Base-by-base conservation (phyloP, 169 alveolate genomes). In the Cryptosporidium bovis region DNA sequence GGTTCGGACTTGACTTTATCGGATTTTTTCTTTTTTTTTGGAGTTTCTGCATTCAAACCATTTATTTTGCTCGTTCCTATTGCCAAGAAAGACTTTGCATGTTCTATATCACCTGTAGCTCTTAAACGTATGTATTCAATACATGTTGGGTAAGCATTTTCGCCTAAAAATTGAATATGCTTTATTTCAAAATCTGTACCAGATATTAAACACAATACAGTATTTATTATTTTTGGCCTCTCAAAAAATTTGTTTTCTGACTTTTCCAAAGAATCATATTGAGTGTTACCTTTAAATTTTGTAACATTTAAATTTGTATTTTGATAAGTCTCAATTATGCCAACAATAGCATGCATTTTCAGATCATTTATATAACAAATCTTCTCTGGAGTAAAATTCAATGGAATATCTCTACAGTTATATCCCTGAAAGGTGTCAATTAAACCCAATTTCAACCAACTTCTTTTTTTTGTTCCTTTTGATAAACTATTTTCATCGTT, bases 331-430 rank as follows among this genome's bases (percentile, higher is more conserved):
- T 77, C 87, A 40, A 20, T 60, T 1, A 77, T 62, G 10, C 87
- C 87, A 2, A 60, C 87, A 18, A 77, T 60, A 6, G 50, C 87
- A 77, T 77, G 64, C 20, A 77, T 62, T 18, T 77, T 77, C 15
- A 77, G 64, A 50, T 77, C 51, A 13, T 33, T 12, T 58, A 77
- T 33, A 40, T 56, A 77, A 46, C 87, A 77, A 46, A 77, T 50
- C 71, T 62, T 56, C 64, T 77, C 87, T 18, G 87, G 87, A 56
- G 87, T 77, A 29, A 77, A 77, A 12, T 46, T 62, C 36, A 77
- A 44, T 24, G 69, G 87, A 15, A 77, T 60, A 27, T 62, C 56
- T 33, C 71, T 77, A 46, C 60, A 44, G 31, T 77, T 56, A 44
- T 77, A 77, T n/a, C 71, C 18, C 64, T 77, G 87, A 44, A 77